Evolutionary conservation across 441 rosid genomes (phyloP).

Genomic region (Lepidium campestre): DNA sequence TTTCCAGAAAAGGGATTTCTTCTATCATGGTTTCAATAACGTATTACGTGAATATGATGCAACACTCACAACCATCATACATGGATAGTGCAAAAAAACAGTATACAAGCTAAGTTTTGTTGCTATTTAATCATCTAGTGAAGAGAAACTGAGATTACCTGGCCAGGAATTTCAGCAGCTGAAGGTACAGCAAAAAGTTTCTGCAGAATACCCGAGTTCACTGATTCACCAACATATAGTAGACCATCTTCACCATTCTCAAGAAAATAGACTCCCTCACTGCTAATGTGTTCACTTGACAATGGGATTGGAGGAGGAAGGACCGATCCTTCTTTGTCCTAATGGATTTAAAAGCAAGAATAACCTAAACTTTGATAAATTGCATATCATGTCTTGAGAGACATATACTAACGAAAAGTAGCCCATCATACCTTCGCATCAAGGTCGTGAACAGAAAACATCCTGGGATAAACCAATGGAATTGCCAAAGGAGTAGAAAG

Average conservation of each 20-base stretch:
- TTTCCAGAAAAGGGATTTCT: background rate
- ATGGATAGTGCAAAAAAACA: background rate
- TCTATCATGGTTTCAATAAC: background rate
- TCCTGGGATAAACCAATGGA: conserved; percentile 88
- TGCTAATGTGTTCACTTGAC: conserved; percentile 76
- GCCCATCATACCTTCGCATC: conserved; percentile 46
- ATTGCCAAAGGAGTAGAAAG: conserved; percentile 72
- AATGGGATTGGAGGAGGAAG: conserved; percentile 78
- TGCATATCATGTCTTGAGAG: background rate
- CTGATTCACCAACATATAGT: conserved; percentile 68
- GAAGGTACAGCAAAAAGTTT: conserved; percentile 44
- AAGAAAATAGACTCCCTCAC: conserved; percentile 92
- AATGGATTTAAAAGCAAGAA: conserved; percentile 25
- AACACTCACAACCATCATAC: background rate
- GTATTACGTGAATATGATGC: background rate
- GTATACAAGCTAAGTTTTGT: background rate
- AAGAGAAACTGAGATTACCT: conserved; percentile 33
- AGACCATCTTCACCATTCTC: conserved; percentile 92
- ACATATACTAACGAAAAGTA: background rate
- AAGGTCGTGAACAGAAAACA: conserved; percentile 83
- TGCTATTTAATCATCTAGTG: background rate
- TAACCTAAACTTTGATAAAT: background rate
- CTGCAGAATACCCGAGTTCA: conserved; percentile 44
- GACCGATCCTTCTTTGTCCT: conserved; percentile 61
- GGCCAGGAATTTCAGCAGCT: conserved; percentile 58